phyloP scores from a whole-genome alignment of 2,329 filamentous ascomycete genomes.

The Colletotrichum lindemuthianum region DNA sequence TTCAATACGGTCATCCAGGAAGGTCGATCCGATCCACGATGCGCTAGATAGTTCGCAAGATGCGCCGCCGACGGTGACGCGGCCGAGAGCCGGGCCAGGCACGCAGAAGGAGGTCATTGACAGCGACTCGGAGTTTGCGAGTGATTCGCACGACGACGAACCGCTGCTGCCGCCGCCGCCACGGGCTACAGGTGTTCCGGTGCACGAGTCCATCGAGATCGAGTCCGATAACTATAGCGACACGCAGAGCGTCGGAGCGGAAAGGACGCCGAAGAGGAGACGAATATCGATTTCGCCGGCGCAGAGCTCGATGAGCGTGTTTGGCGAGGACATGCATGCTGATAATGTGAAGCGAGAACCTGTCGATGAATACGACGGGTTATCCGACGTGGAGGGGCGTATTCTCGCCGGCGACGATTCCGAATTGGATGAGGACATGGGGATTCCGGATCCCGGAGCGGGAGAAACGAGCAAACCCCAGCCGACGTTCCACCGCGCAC shows the following conservation, averaged over 20 bases:
- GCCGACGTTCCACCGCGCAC: conserved; percentile 50
- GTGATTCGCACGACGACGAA: conserved; percentile 38
- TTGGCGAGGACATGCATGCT: not conserved
- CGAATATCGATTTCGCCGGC: conserved; percentile 29
- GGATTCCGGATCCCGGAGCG: not conserved
- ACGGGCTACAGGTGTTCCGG: not conserved
- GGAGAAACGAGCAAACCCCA: conserved; percentile 40
- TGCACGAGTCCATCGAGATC: conserved; percentile 38
- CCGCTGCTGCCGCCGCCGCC: no score
- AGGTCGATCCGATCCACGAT: conserved; percentile 27
- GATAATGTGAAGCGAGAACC: not conserved
- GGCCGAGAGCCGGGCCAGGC: not conserved
- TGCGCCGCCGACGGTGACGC: conserved; percentile 1
- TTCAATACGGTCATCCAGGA: conserved; percentile 40
- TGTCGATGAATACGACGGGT: not conserved
- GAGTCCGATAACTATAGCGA: conserved; percentile 27
- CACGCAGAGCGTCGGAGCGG: conserved; percentile 18
- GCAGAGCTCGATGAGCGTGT: conserved; percentile 31
- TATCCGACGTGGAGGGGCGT: conserved; percentile 6
- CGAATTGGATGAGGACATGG: conserved; percentile 35
- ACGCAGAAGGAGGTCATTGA: conserved; percentile 37
- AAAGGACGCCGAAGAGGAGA: conserved; percentile 33
- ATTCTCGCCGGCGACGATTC: not conserved
- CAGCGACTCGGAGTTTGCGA: conserved; percentile 31
- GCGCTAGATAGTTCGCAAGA: conserved; percentile 26